Evolutionary conservation across 1,139 yeast genomes (phyloP).

Genomic region (Magnusiomyces fungicola): DNA sequence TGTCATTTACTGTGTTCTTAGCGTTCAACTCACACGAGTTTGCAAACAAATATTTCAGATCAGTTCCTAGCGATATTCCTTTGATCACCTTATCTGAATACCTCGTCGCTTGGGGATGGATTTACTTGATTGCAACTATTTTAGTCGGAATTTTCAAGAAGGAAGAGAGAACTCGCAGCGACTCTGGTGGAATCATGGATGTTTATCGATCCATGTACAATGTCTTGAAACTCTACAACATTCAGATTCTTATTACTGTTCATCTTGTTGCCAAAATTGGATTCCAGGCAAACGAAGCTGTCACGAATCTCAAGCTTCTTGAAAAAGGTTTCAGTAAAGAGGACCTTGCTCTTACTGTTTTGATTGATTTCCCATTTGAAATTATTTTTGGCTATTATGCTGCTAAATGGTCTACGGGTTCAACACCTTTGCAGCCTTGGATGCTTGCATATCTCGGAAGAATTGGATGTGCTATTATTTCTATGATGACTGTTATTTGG

Average conservation of each 20-base stretch:
- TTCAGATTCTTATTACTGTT: conserved; percentile 65
- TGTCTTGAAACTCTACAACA: conserved; percentile 67
- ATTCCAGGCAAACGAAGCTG: conserved; percentile 93
- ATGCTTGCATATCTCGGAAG: conserved; percentile 83
- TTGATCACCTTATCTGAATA: conserved; percentile 68
- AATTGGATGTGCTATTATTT: conserved; percentile 62
- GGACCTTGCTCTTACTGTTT: conserved; percentile 84
- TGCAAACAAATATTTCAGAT: conserved; percentile 74
- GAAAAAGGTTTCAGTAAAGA: conserved; percentile 92
- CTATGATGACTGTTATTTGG: conserved; percentile 62
- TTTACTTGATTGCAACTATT: conserved; percentile 61
- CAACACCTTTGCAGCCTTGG: conserved; percentile 77
- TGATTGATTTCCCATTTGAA: conserved; percentile 94
- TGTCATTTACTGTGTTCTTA: conserved; percentile 82
- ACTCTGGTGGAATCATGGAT: conserved; percentile 29
- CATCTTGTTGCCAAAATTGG: conserved; percentile 82
- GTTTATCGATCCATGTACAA: conserved; percentile 75
- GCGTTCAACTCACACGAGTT: conserved; percentile 91
- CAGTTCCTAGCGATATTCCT: conserved; percentile 54
- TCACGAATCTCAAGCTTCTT: conserved; percentile 82
- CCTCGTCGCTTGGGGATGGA: conserved; percentile 67
- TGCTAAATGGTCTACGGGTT: conserved; percentile 86
- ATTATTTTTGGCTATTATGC: conserved; percentile 92
- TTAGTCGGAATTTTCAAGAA: conserved; percentile 42
- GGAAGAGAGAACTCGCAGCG: conserved; percentile 38